Evolutionary conservation across 371 early-diverging fungal genomes (phyloP), one percentile per base, ranked within the genome.

Genomic region (Mortierella sp.): DNA sequence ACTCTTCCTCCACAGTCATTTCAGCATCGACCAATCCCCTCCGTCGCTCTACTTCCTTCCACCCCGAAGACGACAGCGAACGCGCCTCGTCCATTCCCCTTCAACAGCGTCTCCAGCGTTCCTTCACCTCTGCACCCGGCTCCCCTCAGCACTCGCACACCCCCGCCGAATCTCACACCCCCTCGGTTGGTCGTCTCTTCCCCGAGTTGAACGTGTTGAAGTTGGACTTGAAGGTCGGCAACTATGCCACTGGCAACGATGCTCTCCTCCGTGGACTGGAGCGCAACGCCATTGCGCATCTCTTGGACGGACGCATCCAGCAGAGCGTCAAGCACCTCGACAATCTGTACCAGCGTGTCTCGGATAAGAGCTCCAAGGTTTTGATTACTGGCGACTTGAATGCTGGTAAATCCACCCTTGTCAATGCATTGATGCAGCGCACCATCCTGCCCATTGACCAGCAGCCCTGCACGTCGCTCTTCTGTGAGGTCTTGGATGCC

Each of bases 371-470:
- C 29, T 96, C 96, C 70, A 95, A 95, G 86, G 96, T 99, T 5
- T 88, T 99, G 37, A 97, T 99, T 48, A 98, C 99, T 3, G 99
- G 99, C 66, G 99, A 99, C 83, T 86, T 99, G 71, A 99, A 99
- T 77, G 95, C 97, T 16, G 99, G 99, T 58, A 99, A 99, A 88
- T 93, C 93, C 37, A 97, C 99, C 1, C 94, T 99, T 77, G 96
- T 99, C 66, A 99, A 99, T 81, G 96, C 99, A 34, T 85, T 99
- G 50, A 86, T 99, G 71, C 92, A 96, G 64, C 90, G 95, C 52
- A 93, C 95, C 68, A 88, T 99, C 5, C 88, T 98, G 45, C 98
- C 98, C 3, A 91, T 91, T 53, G 99, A 99, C 86, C 99, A 98
- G 86, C 97, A 98, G 80, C 99, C 99, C 5, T 97, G 97, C 89